Base-by-base conservation (phyloP, 2,329 filamentous ascomycete species). In the Aurifilum marmelostoma region DNA sequence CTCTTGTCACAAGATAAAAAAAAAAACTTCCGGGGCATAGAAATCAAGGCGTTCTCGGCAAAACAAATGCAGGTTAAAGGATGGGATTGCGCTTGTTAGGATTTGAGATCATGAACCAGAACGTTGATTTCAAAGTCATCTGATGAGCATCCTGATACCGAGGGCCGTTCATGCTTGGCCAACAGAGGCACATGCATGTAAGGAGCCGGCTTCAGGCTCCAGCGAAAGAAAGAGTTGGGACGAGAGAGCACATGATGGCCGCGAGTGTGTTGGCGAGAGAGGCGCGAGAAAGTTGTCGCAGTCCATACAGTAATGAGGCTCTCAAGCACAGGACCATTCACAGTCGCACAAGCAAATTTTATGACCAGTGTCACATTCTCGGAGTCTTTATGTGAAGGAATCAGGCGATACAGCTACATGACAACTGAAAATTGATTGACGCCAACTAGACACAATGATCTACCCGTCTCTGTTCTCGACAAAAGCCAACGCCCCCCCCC, bases 1-100 rank as follows among this genome's bases (percentile, higher is more conserved):
- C 24, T 63, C 67, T 65, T 68, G 54, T 71, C 63, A 50, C n/a
- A n/a, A n/a, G n/a, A n/a, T n/a, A n/a, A n/a, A n/a, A n/a, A n/a
- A 66, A 62, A 62, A 69, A 34, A 50, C 24, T 67, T 64, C 43
- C 58, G 50, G 66, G 70, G 68, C 68, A 70, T 70, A 70, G 69
- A 69, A 56, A 60, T 61, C 65, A 71, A 71, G 70, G 70, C 70
- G 70, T 71, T 71, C 67, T 68, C 56, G 65, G 65, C 62, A 54
- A 61, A 66, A 61, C 37, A 21, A 39, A 39, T 50, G 32, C 54
- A 41, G 61, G 54, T 66, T 47, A 21, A 47, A 18, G 21, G 56
- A 61, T 34, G 39, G 65, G 62, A 52, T 41, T 43, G 61, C 61
- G 24, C 52, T 60, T 68, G 54, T 68, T 65, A 60, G 66, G 66